Percentiles rank a stretch among this genome's conserved stretches.
Evolutionary conservation across 805 yeast species (phyloP).

Genomic region (Saccharomycopsis fodiens): DNA sequence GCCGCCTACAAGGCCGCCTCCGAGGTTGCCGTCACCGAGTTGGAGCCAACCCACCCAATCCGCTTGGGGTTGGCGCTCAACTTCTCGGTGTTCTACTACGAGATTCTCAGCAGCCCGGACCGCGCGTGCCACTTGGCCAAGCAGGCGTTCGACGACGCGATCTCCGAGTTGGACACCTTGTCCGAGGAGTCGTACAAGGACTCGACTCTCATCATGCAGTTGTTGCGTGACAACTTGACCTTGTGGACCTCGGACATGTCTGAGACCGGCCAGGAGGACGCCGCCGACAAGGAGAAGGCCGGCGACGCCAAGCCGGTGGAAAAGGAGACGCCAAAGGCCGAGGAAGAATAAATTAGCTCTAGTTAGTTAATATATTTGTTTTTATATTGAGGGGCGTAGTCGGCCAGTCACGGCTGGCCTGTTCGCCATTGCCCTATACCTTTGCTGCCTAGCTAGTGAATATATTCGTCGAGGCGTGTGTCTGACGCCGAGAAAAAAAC

Average conservation of each 20-base stretch:
- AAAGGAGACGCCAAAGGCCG: conserved; percentile 15
- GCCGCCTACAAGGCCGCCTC: conserved; percentile 95
- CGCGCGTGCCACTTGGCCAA: conserved; percentile 98
- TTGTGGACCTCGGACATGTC: conserved; percentile 96
- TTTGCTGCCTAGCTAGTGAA: no score
- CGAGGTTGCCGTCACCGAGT: conserved; percentile 92
- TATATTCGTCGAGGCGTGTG: no score
- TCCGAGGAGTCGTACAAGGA: conserved; percentile 98
- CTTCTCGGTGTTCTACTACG: conserved; percentile 97
- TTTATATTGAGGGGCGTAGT: no score
- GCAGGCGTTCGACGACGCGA: conserved; percentile 98
- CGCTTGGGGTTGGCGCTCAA: conserved; percentile 96
- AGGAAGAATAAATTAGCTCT: conserved; percentile 11
- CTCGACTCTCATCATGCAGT: conserved; percentile 97
- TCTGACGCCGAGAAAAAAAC: no score
- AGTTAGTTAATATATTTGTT: conserved; percentile 10
- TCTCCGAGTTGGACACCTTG: conserved; percentile 95
- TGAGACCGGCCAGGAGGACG: conserved; percentile 62
- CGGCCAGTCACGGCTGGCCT: no score
- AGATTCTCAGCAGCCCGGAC: conserved; percentile 96
- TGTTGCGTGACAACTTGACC: conserved; percentile 95
- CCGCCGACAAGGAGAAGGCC: conserved; percentile 25
- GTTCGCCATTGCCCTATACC: no score
- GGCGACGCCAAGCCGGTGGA: conserved; percentile 21
- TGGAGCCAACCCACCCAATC: conserved; percentile 98